Evolutionary conservation across 1,139 yeast species (phyloP), one percentile per base, ranked within the genome.

Genomic region (Geotrichum restrictum): DNA sequence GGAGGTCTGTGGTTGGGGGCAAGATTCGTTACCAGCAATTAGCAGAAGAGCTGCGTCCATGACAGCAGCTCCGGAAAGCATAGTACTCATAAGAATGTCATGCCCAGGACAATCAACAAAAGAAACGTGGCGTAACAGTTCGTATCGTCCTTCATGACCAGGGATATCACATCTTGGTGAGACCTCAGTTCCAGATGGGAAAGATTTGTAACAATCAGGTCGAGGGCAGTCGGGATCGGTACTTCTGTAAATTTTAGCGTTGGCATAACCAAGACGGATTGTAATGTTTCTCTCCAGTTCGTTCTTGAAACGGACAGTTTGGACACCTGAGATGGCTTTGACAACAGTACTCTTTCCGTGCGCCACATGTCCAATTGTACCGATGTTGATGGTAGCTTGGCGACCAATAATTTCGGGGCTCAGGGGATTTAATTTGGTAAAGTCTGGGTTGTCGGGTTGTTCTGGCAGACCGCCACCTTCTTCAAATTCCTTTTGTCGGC

Each of bases 21-120:
- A 94, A 55, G 95, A 83, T 79, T 94, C 99, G 71, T 94, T 94
- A 72, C 98, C 98, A 39, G 98, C 99, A 70, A 94, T 85, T 62
- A 94, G 80, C 66, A 94, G 77, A 59, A 94, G 77, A 13, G 99
- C 99, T 55, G 98, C 99, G 73, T 94, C 99, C 99, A 94, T 94
- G 62, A 94, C 98, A 14, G 99, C 99, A 40, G 99, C 99, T 70
- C 99, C 99, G 48, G 98, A 91, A 81, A 94, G 84, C 99, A 94
- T 94, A 63, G 98, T 94, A 80, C 98, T 89, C 98, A 94, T 94
- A 71, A 94, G 84, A 77, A 94, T 93, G 79, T 94, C 99, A 87
- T 94, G 99, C 71, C 98, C 99, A 56, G 99, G 99, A 19, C 50
- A 48, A 78, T 94, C 99, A 57, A 94, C 98, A 65, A 94, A 94